phyloP scores from a whole-genome alignment of 345 rosid genomes.

The Pugionium cornutum region DNA sequence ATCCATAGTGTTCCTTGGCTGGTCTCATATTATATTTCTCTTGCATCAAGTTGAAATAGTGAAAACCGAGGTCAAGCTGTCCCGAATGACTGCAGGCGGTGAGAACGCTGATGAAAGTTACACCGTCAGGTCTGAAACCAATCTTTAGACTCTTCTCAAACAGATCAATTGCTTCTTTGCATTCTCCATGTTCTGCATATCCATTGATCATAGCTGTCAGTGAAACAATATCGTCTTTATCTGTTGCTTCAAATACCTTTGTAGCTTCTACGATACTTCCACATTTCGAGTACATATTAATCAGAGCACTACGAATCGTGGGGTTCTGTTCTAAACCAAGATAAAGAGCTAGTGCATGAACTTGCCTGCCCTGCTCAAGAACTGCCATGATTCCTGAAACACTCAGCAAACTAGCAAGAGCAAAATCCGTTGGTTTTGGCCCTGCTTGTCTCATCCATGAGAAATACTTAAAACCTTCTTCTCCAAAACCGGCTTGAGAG shows the following conservation, averaged over 20 bases:
- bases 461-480: constrained; percentile 67
- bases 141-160: constrained; percentile 59
- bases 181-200: constrained; percentile 82
- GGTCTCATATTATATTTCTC: constrained; percentile 50
- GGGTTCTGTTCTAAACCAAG: constrained; percentile 61
- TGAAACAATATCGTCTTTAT: constrained; percentile 53
- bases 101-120: constrained; percentile 80
- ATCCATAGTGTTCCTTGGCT: constrained; percentile 85
- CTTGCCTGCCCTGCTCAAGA: constrained; percentile 80
- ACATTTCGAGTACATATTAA: constrained; percentile 89
- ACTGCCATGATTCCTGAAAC: constrained; percentile 76
- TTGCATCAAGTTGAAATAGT: constrained; percentile 67
- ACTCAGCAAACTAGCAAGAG: constrained; percentile 77
- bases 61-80: constrained; percentile 71
- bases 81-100: constrained; percentile 85
- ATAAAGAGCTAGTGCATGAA: constrained; percentile 61
- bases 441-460: constrained; percentile 83
- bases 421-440: constrained; percentile 65
- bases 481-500: constrained; percentile 67
- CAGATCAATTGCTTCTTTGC: constrained; percentile 68
- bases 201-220: constrained; percentile 93
- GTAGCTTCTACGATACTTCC: constrained; percentile 77
- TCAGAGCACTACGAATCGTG: constrained; percentile 60
- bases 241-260: constrained; percentile 58
- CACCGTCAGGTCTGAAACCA: constrained; percentile 71